phyloP scores from a whole-genome alignment of 2,329 filamentous ascomycete genomes.

The Dryadomyces quercus-mongolicae region DNA sequence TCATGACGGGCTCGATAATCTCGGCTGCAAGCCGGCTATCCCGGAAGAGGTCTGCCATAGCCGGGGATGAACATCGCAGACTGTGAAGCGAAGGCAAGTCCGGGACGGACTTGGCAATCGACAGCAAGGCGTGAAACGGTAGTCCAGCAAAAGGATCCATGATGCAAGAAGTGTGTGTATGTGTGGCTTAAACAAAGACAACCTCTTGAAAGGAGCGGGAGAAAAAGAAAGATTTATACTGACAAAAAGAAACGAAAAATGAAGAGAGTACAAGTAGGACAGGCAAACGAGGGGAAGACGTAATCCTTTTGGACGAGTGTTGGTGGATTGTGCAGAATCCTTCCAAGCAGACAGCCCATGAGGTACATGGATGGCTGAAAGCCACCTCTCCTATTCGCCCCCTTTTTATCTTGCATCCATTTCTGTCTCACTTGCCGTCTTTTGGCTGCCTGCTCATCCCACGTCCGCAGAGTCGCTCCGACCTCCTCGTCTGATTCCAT shows the following conservation, averaged over 20 bases:
- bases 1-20: background rate
- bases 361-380: background rate
- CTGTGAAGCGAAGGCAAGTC: background rate
- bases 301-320: background rate
- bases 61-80: background rate
- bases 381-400: background rate
- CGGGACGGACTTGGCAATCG: background rate
- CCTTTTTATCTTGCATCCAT: background rate
- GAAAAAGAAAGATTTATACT: background rate
- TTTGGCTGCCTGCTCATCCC: background rate
- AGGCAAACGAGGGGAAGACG: background rate
- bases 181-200: no score
- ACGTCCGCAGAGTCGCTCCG: no score
- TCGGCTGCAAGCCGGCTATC: background rate
- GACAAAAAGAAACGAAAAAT: background rate
- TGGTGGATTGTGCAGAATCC: no score
- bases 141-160: background rate
- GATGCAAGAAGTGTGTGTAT: no score
- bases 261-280: background rate
- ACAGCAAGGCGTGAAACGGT: background rate
- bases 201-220: no score
- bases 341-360: background rate
- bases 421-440: background rate
- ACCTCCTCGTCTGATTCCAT: background rate
- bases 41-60: background rate